Evolutionary conservation across 768 basidiomycete species (phyloP).

Genomic region (Auricularia sp.): DNA sequence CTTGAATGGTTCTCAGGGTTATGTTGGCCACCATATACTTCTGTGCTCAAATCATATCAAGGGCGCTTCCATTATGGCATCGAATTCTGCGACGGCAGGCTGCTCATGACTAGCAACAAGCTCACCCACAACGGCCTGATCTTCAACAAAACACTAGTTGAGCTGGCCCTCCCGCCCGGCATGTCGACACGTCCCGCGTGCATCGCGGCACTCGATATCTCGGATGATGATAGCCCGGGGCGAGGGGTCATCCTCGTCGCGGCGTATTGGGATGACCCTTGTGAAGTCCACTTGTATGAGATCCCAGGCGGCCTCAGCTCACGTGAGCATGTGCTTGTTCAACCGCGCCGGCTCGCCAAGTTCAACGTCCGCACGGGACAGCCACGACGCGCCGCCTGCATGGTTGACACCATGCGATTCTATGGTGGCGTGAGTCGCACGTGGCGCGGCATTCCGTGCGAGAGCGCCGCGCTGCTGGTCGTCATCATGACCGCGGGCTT

Average conservation of each 20-base stretch:
- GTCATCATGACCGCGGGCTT: background rate
- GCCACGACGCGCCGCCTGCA: background rate
- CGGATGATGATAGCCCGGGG: background rate
- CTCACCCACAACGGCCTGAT: background rate
- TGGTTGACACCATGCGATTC: background rate
- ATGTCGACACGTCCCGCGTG: background rate
- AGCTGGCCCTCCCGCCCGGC: background rate
- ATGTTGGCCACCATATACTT: background rate
- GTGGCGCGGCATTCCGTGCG: background rate
- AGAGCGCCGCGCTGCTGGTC: background rate
- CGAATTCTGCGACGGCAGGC: background rate
- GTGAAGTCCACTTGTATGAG: background rate
- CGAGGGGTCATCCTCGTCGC: background rate
- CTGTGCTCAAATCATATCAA: background rate
- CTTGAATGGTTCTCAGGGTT: background rate
- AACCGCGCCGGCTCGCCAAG: background rate
- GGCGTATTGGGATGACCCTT: background rate
- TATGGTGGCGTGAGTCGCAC: background rate
- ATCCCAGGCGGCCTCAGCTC: background rate
- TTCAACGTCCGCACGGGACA: background rate
- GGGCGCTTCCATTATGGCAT: background rate
- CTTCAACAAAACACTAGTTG: background rate
- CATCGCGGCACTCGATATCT: background rate
- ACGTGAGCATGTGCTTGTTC: background rate
- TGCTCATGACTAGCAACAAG: background rate